Percentiles rank a stretch among this genome's conserved stretches.
These are phyloP conservation scores for Venturia pyrina DNA, from an alignment of 2,329 filamentous ascomycete genomes.

Conservation along the genomic window DNA sequence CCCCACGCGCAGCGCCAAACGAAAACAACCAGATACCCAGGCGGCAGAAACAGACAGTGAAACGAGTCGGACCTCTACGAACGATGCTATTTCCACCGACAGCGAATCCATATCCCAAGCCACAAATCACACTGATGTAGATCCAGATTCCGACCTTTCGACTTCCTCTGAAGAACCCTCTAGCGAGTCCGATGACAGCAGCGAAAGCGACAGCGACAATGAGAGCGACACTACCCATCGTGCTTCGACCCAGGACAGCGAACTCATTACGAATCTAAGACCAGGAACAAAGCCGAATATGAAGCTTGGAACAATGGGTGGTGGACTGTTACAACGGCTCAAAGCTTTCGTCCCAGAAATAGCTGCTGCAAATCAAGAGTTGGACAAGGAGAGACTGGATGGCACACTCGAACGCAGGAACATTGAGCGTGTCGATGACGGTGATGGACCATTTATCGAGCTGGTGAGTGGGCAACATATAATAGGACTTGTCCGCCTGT, in stretches of 20 bases:
- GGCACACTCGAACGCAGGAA: constrained; percentile 28
- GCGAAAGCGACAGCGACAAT: constrained; percentile 16
- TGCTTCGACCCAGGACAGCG: constrained; percentile 16
- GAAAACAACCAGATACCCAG: neutral
- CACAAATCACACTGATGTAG: constrained; percentile 1
- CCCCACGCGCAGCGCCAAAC: neutral
- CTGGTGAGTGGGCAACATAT: constrained; percentile 23
- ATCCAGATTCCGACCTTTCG: constrained; percentile 10
- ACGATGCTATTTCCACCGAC: constrained; percentile 3
- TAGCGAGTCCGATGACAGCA: constrained; percentile 18
- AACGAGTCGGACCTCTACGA: neutral
- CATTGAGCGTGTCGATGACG: constrained; percentile 26
- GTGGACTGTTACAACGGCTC: constrained; percentile 24
- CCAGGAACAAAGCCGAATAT: constrained; percentile 11
- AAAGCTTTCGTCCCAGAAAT: constrained; percentile 33
- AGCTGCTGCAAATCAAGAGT: constrained; percentile 32
- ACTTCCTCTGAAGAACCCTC: constrained; percentile 17
- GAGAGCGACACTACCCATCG: constrained; percentile 23
- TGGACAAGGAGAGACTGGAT: constrained; percentile 29
- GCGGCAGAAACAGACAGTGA: constrained; percentile 8
- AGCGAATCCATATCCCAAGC: constrained; percentile 6
- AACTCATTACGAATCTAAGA: constrained; percentile 11
- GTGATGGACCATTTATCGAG: constrained; percentile 29
- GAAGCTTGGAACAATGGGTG: neutral
- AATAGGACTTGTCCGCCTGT: constrained; percentile 15